Evolutionary conservation across 768 basidiomycete species (phyloP), one percentile per base, ranked within the genome.

Genomic region (Melanogaster broomeanus): DNA sequence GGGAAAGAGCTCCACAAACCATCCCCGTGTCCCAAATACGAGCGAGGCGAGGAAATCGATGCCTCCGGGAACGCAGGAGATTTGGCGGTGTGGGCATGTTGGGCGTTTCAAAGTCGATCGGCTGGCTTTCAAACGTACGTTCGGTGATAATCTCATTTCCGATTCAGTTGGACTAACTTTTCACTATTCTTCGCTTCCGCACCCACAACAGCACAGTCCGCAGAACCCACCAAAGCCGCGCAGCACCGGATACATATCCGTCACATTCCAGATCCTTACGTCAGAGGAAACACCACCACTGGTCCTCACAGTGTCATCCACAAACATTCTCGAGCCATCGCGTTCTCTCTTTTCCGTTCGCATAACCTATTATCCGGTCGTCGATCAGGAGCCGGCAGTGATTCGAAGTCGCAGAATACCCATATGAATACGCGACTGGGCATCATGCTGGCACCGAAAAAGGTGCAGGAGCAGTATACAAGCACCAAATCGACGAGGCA

Each of bases 401-500:
- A 35, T 19, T 49, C 62, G 19, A 49, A 15, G 19, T 34, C 64
- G 43, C 51, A 53, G 37, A 49, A 51, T 37, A 56, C 61, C 42
- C 57, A 63, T 52, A 56, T 64, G 55, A 61, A 69, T 10, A 64
- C 63, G 45, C 69, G 68, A 11, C 46, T 45, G 15, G 69, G 69
- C 13, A 84, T 91, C 48, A 69, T 93, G 56, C 71, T 92, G 12
- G 88, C 87, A 16, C 82, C 87, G 28, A 81, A 82, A 60, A 80
- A 78, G 55, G 88, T 91, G n/a, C 90, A 92, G 58, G 82, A 83
- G 61, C 83, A 85, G 15, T 91, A 81, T 60, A 90, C 88, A 16
- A 89, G 82, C 59, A 90, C 88, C 16, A 83, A 77, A 30, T 86
- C 87, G 18, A 88, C 86, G 6, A 75, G 80, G 42, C 83, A 82